Evolutionary conservation across 2,329 filamentous ascomycete species (phyloP), one percentile per base, ranked within the genome.

Genomic region (Fusarium clavum): DNA sequence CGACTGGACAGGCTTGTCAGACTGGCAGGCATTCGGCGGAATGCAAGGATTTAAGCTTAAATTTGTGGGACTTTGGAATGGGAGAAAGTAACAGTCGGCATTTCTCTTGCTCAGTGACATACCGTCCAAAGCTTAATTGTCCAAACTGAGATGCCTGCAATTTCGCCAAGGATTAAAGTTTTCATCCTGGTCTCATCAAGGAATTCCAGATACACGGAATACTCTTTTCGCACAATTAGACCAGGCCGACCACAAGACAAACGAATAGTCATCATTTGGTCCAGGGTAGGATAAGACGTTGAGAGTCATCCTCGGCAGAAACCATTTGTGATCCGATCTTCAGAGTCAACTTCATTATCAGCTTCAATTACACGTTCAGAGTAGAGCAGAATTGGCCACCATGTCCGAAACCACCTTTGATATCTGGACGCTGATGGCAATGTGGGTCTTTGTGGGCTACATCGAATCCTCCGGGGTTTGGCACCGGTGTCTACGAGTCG

Each of bases 31-130:
- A 14, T n/a, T n/a, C 10, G 11, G 11, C 11, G 12, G 8, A 25
- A 38, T 51, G 8, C 25, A 8, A 16, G 12, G 27, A 22, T 16
- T 29, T 53, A 53, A 53, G 24, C 49, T 53, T 53, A 53, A 53
- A 41, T 52, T 51, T 25, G 48, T 24, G 30, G 30, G 6, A n/a
- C 8, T 6, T 8, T 34, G 16, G 11, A 4, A 24, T 14, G 29
- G 12, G 12, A 4, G 7, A 18, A 13, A 16, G n/a, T 48, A 11
- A 24, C 14, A 18, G 2, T 6, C 2, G 32, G 16, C 16, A 4
- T 4, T 6, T 6, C 3, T 11, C 9, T 0, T 4, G 7, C 5
- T 4, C 4, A 6, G 18, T 38, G 34, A 38, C 34, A 38, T n/a
- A 12, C 10, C 4, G 10, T n/a, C 6, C 18, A 12, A 38, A 12